Evolutionary conservation across 2,329 filamentous ascomycete species (phyloP), one percentile per base, ranked within the genome.

Genomic region (Grosmannia serpens): DNA sequence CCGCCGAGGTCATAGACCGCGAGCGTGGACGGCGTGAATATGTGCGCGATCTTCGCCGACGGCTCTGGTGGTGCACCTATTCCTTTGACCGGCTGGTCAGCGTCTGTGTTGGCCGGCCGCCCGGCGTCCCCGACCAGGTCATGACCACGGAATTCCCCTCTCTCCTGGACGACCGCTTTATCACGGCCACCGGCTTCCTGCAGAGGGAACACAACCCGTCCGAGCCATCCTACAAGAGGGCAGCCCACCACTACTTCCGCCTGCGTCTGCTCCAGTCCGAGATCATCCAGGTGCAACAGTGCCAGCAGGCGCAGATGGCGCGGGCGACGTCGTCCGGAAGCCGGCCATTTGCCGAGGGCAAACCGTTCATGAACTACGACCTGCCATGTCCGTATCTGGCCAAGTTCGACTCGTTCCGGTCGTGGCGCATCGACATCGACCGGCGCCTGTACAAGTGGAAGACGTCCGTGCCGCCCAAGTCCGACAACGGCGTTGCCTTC

Each of bases 1-100:
- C 67, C 5, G 69, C 68, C n/a, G 68, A 66, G 65, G 68, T 63
- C 58, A 70, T 66, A 63, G 71, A 66, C 61, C 70, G 73, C 67
- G 77, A 71, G 78, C 88, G 75, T 71, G 86, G 70, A 77, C 81
- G 88, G 54, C 81, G 89, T 59, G 84, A 95, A 70, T 96, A 90
- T 80, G 80, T 90, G 46, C 84, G 92, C 57, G 94, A 97, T 70
- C 80, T 96, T 62, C 84, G 91, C 56, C 81, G 92, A 59, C 82
- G 92, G 35, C 77, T 97, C 17, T 97, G 91, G 91, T 97, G 94
- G 92, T 96, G 91, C 73, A 91, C 91, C 1, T 97, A 97, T 72
- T 92, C 89, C 6, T 84, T 97, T 58, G 92, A 97, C 71, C 83
- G 92, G n/a, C 83, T 97, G 6, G 92, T 97, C 55, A 94, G 90